Conservation (phyloP, 331 rosid species). For the Ulmus americana region DNA sequence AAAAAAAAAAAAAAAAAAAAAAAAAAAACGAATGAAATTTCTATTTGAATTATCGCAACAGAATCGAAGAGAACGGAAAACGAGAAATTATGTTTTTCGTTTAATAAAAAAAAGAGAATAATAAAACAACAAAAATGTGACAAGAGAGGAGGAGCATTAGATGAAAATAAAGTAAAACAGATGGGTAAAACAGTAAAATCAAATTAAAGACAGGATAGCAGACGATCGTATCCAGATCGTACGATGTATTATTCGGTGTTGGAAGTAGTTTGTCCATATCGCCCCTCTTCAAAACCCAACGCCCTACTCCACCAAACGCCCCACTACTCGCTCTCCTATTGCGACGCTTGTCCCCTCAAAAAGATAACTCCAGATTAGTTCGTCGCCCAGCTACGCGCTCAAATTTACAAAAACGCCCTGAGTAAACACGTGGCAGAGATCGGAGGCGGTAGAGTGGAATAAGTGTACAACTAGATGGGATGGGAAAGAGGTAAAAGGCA, state of each 20-base stretch:
- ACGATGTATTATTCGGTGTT: constrained; percentile 19
- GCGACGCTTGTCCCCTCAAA: neutral
- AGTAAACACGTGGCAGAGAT: neutral
- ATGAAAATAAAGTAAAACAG: neutral
- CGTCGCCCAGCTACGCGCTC: neutral
- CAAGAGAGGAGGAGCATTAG: neutral
- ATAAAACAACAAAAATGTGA: neutral
- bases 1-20: too few relatives aligned
- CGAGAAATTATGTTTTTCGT: too few relatives aligned
- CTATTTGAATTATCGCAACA: too few relatives aligned
- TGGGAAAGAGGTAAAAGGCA: neutral
- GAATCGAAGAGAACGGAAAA: neutral
- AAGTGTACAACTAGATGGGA: neutral
- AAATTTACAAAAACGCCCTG: constrained; percentile 8
- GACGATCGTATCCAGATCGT: constrained; percentile 30
- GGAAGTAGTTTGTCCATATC: constrained; percentile 6
- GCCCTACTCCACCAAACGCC: neutral
- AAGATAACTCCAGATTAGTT: too few relatives aligned
- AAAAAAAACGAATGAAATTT: too few relatives aligned
- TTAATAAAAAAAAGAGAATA: too few relatives aligned
- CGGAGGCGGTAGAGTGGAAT: neutral
- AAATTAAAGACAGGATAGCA: constrained; percentile 3
- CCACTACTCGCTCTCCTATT: neutral
- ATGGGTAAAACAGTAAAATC: constrained; percentile 5
- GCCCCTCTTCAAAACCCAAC: neutral